Percentiles rank a stretch among this genome's conserved stretches.
These are phyloP conservation scores for Acrodontium crateriforme DNA, from an alignment of 2,329 filamentous ascomycete genomes.

Conservation along the genomic window DNA sequence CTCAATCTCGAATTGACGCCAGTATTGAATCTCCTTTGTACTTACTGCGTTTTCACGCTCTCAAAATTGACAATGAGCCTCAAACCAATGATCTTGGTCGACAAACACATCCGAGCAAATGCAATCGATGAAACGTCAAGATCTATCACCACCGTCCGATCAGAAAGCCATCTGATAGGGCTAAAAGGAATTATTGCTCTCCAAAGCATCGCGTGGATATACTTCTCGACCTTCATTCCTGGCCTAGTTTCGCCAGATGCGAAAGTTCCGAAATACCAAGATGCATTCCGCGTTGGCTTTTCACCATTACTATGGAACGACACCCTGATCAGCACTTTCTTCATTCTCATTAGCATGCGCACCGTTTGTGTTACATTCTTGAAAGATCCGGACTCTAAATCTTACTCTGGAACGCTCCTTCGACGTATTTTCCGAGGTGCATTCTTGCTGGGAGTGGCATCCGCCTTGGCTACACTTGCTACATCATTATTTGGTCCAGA, in stretches of 20 bases:
- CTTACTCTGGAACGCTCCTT: conserved; percentile 28
- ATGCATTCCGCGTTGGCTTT: conserved; percentile 29
- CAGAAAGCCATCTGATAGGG: conserved; percentile 24
- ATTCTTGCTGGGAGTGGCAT: conserved; percentile 26
- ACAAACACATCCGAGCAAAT: too few relatives aligned
- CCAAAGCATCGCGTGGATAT: conserved; percentile 31
- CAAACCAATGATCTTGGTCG: too few relatives aligned
- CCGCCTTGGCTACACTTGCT: conserved; percentile 25
- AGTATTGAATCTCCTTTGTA: too few relatives aligned
- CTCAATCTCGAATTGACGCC: too few relatives aligned
- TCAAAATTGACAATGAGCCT: too few relatives aligned
- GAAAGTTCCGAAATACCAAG: conserved; percentile 26
- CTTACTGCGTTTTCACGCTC: too few relatives aligned
- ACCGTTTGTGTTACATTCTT: conserved; percentile 31
- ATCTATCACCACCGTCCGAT: too few relatives aligned
- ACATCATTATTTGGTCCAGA: conserved; percentile 20
- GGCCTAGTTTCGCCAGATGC: conserved; percentile 25
- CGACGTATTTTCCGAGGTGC: conserved; percentile 29
- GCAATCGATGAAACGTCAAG: too few relatives aligned
- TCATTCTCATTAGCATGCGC: conserved; percentile 33
- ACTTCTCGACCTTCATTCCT: conserved; percentile 32
- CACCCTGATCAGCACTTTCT: conserved; percentile 30
- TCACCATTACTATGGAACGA: conserved; percentile 34
- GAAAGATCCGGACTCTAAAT: conserved; percentile 18
- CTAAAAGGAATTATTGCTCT: conserved; percentile 31